Percentiles rank a stretch among this genome's conserved stretches.
Conservation (phyloP, 2,329 filamentous ascomycete genomes). For the Pyrenophora tritici-repentis region DNA sequence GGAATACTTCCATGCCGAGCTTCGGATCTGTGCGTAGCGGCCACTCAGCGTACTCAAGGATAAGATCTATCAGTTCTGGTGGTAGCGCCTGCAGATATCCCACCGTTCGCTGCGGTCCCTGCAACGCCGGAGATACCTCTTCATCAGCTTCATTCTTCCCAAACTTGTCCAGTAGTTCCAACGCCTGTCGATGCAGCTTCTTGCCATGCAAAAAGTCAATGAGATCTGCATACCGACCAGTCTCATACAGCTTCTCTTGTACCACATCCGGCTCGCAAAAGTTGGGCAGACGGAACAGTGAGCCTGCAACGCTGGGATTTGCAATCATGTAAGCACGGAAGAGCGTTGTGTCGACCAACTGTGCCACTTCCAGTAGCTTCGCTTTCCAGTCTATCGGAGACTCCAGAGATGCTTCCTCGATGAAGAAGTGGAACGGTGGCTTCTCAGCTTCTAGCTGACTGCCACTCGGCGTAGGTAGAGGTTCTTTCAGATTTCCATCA, state of each 20-base stretch:
- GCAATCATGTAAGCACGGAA: conserved; percentile 96
- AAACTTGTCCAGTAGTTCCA: conserved; percentile 81
- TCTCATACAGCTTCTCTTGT: conserved; percentile 87
- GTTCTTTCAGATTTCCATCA: conserved; percentile 63
- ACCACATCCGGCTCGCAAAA: conserved; percentile 97
- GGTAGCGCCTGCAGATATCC: conserved; percentile 88
- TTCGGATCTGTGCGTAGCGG: conserved; percentile 73
- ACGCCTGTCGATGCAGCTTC: conserved; percentile 83
- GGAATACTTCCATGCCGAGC: conserved; percentile 88
- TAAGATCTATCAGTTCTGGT: conserved; percentile 84
- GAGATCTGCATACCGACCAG: conserved; percentile 85
- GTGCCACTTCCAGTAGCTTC: conserved; percentile 76
- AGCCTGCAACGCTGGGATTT: conserved; percentile 79
- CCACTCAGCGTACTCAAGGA: conserved; percentile 91
- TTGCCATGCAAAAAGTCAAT: conserved; percentile 99
- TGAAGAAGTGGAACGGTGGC: conserved; percentile 53
- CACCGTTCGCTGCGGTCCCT: conserved; percentile 82
- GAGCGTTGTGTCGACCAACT: conserved; percentile 87
- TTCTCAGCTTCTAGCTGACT: conserved; percentile 44
- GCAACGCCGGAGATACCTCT: conserved; percentile 61
- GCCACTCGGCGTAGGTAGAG: conserved; percentile 56
- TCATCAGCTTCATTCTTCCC: conserved; percentile 62
- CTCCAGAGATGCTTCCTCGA: conserved; percentile 36
- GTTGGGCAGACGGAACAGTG: conserved; percentile 92
- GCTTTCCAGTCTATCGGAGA: conserved; percentile 64